phyloP scores from a whole-genome alignment of 208 protist species.

The Acanthamoeba castellanii region DNA sequence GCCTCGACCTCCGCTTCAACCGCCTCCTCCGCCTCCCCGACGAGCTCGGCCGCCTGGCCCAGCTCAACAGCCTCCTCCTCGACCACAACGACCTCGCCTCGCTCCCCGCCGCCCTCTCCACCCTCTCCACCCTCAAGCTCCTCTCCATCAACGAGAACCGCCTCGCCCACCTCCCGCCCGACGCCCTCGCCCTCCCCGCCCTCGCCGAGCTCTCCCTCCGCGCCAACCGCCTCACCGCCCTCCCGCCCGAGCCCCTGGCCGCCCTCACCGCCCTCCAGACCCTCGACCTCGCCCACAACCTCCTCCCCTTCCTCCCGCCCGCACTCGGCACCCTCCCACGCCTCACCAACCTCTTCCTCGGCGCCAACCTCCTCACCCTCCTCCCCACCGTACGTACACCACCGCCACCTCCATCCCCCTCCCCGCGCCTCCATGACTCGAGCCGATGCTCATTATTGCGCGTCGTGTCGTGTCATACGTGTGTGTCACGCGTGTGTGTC shows the following conservation, averaged over 20 bases:
- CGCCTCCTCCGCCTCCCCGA: conserved; percentile 73
- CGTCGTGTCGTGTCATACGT: neutral
- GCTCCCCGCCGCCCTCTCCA: neutral
- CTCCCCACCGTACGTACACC: neutral
- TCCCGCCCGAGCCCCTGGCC: neutral
- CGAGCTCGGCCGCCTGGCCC: conserved; percentile 70
- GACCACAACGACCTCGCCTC: conserved; percentile 72
- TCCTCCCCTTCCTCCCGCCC: conserved; percentile 32
- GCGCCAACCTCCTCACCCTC: conserved; percentile 51
- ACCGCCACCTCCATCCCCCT: neutral
- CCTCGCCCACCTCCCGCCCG: conserved; percentile 10
- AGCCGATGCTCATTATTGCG: neutral
- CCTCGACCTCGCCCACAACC: conserved; percentile 65
- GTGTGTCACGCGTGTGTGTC: neutral
- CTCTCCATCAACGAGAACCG: conserved; percentile 49
- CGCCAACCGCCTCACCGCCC: neutral
- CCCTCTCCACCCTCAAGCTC: conserved; percentile 14
- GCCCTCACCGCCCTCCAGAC: conserved; percentile 27
- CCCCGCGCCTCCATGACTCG: neutral
- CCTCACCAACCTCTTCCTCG: conserved; percentile 24
- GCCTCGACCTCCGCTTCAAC: conserved; percentile 72
- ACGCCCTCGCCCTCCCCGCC: neutral
- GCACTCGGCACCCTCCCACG: neutral
- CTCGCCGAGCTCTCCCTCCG: conserved; percentile 24
- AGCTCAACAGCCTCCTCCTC: conserved; percentile 80